Evolutionary conservation across 306 rosid genomes (phyloP).

Genomic region (Rosa lucieae): DNA sequence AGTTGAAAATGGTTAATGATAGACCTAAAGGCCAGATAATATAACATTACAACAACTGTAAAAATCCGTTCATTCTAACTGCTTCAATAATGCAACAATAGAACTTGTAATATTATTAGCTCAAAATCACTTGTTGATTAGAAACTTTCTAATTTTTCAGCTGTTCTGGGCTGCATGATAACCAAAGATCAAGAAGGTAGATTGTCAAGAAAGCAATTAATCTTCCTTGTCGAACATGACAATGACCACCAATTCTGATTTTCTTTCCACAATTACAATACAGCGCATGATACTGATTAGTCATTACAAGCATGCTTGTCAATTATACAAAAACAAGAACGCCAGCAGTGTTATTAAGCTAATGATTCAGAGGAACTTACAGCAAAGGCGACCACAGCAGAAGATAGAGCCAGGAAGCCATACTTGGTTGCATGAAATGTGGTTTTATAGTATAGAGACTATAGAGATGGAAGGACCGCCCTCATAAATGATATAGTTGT

Average conservation of each 20-base stretch:
- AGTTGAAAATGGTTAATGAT: neutral
- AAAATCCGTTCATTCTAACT: neutral
- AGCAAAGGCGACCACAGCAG: slow-evolving; percentile 79
- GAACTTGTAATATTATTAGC: neutral
- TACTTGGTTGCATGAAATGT: slow-evolving; percentile 47
- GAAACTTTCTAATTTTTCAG: neutral
- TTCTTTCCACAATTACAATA: neutral
- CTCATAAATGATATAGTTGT: too few species aligned
- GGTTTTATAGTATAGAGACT: too few species aligned
- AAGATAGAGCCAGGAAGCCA: slow-evolving; percentile 89
- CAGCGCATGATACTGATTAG: neutral
- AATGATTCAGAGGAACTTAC: slow-evolving; percentile 50
- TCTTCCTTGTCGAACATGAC: too few species aligned
- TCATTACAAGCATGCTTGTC: neutral
- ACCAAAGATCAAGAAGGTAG: too few species aligned
- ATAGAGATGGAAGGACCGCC: too few species aligned
- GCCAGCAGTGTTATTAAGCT: neutral
- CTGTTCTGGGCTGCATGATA: neutral
- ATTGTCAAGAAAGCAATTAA: too few species aligned
- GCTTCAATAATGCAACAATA: neutral
- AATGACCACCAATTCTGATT: too few species aligned
- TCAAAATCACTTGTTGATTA: neutral
- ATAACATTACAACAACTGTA: neutral
- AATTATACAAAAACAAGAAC: neutral
- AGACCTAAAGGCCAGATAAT: neutral